These are phyloP conservation scores for Calocera cornea DNA, from an alignment of 768 basidiomycete genomes.

Conservation along the genomic window DNA sequence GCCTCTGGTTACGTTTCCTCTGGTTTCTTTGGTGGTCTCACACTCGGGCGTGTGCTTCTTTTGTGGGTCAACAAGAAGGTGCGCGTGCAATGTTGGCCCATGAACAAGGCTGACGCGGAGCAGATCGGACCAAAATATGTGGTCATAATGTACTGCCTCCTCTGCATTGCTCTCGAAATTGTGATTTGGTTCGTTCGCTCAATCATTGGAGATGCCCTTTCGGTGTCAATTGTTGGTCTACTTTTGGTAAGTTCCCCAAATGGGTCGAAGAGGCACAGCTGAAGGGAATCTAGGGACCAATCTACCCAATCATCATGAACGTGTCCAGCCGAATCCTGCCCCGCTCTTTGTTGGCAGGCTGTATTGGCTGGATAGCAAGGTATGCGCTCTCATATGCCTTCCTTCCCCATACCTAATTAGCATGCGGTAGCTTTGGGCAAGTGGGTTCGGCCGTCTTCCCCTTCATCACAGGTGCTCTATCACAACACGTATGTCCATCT, in stretches of 20 bases:
- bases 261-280: not conserved
- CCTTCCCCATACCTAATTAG: not conserved
- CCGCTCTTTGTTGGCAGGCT: slow-evolving; percentile 47
- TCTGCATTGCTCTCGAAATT: slow-evolving; percentile 35
- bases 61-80: slow-evolving; percentile 38
- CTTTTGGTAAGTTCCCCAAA: slow-evolving; percentile 27
- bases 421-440: slow-evolving; percentile 20
- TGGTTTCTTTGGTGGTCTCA: slow-evolving; percentile 31
- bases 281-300: slow-evolving; percentile 18
- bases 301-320: slow-evolving; percentile 52
- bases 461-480: slow-evolving; percentile 17
- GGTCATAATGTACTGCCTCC: not conserved
- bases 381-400: not conserved
- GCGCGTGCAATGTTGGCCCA: not conserved
- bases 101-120: not conserved
- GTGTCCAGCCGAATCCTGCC: slow-evolving; percentile 56
- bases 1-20: slow-evolving; percentile 23
- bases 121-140: not conserved
- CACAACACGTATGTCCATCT: not conserved
- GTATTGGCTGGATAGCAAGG: slow-evolving; percentile 27
- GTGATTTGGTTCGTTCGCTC: slow-evolving; percentile 56
- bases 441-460: slow-evolving; percentile 27
- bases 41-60: slow-evolving; percentile 39
- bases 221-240: slow-evolving; percentile 50
- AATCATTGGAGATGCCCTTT: slow-evolving; percentile 48